Base-by-base conservation (phyloP, 257 asterid genomes). In the Plectranthus barbatus region DNA sequence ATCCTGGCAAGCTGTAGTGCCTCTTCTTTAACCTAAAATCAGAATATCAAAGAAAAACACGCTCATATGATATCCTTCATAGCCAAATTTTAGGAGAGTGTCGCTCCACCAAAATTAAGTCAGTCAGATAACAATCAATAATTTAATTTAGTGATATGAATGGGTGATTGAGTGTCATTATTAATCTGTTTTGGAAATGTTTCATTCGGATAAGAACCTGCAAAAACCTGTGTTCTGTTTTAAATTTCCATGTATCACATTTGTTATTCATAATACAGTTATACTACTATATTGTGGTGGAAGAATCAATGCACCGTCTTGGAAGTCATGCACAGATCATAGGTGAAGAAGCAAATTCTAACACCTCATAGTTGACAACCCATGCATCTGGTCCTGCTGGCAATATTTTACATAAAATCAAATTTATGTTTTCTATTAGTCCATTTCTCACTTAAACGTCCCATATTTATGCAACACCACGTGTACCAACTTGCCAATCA, bases 1-100 rank as follows among this genome's bases (percentile, higher is more conserved):
- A 85, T 69, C 37, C 50, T 63, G 37, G 99, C 99, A 42, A 93
- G 97, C 80, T 93, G 97, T 4, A 52, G 87, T 24, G 99, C 99
- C 77, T 93, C 99, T 58, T 93, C 99, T 80, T 75, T 90, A 56
- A 86, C 97, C 99, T 90, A 69, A 21, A 33, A 52, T 47, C 60
- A 57, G 29, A 50, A 26, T 49, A 36, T 24, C 19, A 41, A 12
- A 59, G 13, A 57, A 66, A 39, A 51, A 8, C 15, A 18, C 12
- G 31, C 47, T 60, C 12, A n/a, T 52, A 66, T 6, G 15, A 59
- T 45, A 59, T 45, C 54, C 69, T 42, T 49, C 21, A 5, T 10
- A 15, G 13, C 34, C 60, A 33, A 66, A 4, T 14, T n/a, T 39
- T 40, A 57, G 55, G 23, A 53, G 20, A 45, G 15, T 31, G 40